A percentile compares a stretch with the other conserved stretches of the same genome.
phyloP scores from a whole-genome alignment of 2,329 filamentous ascomycete genomes.

The Scytalidium lignicola region DNA sequence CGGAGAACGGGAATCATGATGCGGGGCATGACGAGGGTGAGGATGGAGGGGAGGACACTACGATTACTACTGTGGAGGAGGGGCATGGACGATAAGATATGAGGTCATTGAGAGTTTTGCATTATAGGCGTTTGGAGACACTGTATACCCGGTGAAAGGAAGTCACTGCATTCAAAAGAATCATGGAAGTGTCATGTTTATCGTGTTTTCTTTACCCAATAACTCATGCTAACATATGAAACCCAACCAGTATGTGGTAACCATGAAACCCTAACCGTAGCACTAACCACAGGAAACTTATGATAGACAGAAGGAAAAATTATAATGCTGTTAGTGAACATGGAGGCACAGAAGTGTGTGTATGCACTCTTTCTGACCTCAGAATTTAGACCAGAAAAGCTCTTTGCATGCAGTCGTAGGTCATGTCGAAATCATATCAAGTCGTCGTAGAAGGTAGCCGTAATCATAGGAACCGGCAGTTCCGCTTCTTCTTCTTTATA shows the following conservation, averaged over 20 bases:
- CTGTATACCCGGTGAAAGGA: constrained; percentile 18
- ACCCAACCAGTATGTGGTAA: not conserved
- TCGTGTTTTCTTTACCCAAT: not conserved
- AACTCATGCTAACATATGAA: not conserved
- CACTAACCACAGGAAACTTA: not conserved
- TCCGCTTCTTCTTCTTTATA: constrained; percentile 77
- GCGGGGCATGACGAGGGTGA: constrained; percentile 21
- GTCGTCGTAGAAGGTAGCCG: constrained; percentile 9
- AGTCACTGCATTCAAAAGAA: not conserved
- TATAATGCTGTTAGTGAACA: not conserved
- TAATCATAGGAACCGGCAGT: constrained; percentile 68
- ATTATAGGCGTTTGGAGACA: constrained; percentile 13
- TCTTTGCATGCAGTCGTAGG: constrained; percentile 22
- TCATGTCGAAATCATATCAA: constrained; percentile 26
- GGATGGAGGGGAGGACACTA: constrained; percentile 3
- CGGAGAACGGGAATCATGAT: constrained; percentile 23
- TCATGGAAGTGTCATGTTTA: not conserved
- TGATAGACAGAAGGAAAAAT: not conserved
- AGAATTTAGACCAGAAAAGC: not conserved
- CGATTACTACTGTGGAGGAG: not conserved
- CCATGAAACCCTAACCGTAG: not conserved
- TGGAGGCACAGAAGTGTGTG: not conserved
- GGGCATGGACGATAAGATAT: constrained; percentile 4
- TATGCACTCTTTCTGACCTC: constrained; percentile 5
- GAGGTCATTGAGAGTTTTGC: not conserved